A percentile compares a stretch with the other conserved stretches of the same genome.
phyloP scores from a whole-genome alignment of 2,329 filamentous ascomycete genomes.

The Plenodomus tracheiphilus region DNA sequence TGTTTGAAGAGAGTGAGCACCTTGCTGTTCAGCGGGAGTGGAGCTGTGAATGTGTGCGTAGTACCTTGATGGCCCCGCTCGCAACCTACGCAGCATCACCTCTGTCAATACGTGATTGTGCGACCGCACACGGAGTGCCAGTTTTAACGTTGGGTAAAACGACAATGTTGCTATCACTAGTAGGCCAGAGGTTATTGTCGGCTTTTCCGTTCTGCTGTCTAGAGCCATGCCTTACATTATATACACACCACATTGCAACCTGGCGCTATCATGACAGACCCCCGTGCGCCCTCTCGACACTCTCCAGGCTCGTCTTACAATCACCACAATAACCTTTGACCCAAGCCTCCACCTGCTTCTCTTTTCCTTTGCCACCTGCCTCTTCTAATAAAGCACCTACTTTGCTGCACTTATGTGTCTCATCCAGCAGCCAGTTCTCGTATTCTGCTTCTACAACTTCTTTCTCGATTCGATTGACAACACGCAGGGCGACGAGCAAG shows the following conservation, averaged over 20 bases:
- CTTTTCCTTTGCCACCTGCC: constrained; percentile 41
- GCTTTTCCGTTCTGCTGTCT: not conserved
- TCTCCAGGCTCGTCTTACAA: constrained; percentile 50
- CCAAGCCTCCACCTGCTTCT: constrained; percentile 57
- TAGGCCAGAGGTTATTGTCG: not conserved
- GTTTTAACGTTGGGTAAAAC: too few relatives aligned
- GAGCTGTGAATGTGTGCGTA: constrained; percentile 2
- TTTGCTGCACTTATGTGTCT: constrained; percentile 74
- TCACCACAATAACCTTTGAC: constrained; percentile 66
- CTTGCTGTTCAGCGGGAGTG: not conserved
- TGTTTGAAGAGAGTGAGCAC: not conserved
- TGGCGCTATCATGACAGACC: constrained; percentile 8
- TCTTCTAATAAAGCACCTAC: constrained; percentile 53
- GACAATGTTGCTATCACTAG: too few relatives aligned
- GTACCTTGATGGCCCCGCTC: constrained; percentile 13
- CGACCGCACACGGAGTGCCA: not conserved
- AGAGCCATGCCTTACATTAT: not conserved
- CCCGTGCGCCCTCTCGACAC: constrained; percentile 9
- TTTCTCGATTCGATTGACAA: constrained; percentile 85
- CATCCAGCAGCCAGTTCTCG: constrained; percentile 87
- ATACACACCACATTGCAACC: too few relatives aligned
- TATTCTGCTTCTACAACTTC: constrained; percentile 87
- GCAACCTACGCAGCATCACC: too few relatives aligned
- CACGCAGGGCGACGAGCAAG: constrained; percentile 83
- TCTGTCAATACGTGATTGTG: not conserved